Conservation (phyloP, 2,329 filamentous ascomycete species). For the Kalaharituber pfeilii region DNA sequence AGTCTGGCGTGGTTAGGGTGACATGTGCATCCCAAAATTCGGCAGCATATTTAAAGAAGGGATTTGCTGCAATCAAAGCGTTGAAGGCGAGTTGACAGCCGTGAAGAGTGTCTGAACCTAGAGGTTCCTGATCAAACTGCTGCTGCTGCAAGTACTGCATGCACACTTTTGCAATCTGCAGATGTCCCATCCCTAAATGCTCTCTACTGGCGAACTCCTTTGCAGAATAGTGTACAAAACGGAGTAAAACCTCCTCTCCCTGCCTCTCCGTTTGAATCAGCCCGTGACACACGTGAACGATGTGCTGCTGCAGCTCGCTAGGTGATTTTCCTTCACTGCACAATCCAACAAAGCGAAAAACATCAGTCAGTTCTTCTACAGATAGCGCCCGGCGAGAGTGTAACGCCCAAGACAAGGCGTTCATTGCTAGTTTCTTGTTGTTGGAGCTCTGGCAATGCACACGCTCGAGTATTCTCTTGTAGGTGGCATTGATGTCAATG, state of each 20-base stretch:
- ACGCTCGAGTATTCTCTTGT: neutral
- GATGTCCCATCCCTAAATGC: neutral
- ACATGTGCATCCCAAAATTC: neutral
- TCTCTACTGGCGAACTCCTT: neutral
- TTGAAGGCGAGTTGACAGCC: neutral
- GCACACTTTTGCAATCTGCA: neutral
- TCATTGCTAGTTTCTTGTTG: neutral
- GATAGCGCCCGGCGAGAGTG: neutral
- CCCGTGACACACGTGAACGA: neutral
- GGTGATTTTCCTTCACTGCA: neutral
- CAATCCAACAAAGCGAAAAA: neutral
- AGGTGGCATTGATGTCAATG: neutral
- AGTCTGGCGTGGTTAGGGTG: neutral
- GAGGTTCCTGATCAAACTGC: too few species aligned
- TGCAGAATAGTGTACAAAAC: neutral
- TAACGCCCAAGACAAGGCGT: neutral
- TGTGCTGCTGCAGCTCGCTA: neutral
- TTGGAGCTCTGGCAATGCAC: neutral
- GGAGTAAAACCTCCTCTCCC: neutral
- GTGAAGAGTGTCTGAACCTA: too few species aligned
- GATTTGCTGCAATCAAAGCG: neutral
- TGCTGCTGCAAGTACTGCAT: neutral
- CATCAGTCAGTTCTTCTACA: neutral
- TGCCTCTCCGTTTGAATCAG: neutral
- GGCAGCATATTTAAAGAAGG: neutral